Base-by-base conservation (phyloP, 805 yeast genomes). In the Ogataea sp. region DNA sequence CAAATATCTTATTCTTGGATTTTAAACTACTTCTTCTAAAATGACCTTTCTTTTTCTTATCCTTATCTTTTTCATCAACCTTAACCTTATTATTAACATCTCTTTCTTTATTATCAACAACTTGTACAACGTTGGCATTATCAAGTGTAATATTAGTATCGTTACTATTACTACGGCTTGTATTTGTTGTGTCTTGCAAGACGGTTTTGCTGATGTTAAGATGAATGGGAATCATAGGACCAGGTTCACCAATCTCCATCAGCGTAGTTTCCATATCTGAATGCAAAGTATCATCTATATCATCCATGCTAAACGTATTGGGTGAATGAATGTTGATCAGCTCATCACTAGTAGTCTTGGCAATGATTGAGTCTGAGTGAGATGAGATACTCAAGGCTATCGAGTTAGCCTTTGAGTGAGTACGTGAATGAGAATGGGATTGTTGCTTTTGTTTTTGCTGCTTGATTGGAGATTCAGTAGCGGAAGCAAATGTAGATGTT, bases 181-280 rank as follows among this genome's bases (percentile, higher is more conserved):
- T 23, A 11, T 23, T 23, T 8, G 26, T 23, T 23, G 26, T 23
- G 11, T 23, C 26, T 23, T 23, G 26, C 11, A 23, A 23, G 11
- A 11, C 26, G 7, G 11, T 23, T 23, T 23, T 23, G 26, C 26
- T 23, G 26, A 8, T 8, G 26, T 8, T 23, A 23, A 11, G 26
- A 11, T 8, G 7, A 11, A 23, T 23, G 26, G 11, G 11, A 34
- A 58, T 40, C 54, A 58, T 58, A n/a, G 63, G 63, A 13, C 63
- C 63, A 4, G 63, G 63, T 37, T 58, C 61, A 31, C 62, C 62
- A 14, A 57, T 56, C 38, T 56, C 58, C 29, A 41, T 46, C 18
- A 30, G 20, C 16, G 14, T 30, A 17, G 8, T 35, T 20, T 18
- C 21, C 30, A 26, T 39, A n/a, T n/a, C 25, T 3, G 14, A 20